Conservation (phyloP, 108 stramenopile species). For the Pseudonitzschia pungens region DNA sequence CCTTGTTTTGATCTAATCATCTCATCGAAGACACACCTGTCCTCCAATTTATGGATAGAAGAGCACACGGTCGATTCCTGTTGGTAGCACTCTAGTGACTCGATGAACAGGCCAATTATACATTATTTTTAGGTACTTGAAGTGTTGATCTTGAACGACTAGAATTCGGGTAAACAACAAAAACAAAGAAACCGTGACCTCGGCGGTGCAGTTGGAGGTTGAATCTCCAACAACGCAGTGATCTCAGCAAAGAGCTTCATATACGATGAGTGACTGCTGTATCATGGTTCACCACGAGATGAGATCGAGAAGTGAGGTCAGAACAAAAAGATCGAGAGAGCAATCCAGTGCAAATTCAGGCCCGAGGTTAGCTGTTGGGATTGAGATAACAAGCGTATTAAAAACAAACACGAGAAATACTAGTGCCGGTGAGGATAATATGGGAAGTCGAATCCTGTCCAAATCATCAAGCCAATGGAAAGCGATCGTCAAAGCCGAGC, state of each 20-base stretch:
- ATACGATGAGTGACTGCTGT: neutral
- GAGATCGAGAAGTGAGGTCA: neutral
- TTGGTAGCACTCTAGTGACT: too few relatives aligned
- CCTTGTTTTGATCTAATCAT: too few relatives aligned
- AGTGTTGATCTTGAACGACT: too few relatives aligned
- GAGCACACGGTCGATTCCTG: too few relatives aligned
- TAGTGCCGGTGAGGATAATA: neutral
- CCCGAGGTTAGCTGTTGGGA: neutral
- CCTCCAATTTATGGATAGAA: too few relatives aligned
- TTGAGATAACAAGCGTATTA: neutral
- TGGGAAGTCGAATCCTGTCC: neutral
- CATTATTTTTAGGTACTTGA: too few relatives aligned
- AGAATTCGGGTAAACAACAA: neutral
- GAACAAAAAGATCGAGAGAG: slow-evolving; percentile 6
- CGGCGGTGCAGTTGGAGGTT: neutral
- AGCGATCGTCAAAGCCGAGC: neutral
- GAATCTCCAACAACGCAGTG: neutral
- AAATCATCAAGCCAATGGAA: neutral
- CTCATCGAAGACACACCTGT: too few relatives aligned
- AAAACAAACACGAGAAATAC: neutral
- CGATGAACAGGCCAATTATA: too few relatives aligned
- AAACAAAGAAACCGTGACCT: neutral
- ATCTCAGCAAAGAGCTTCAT: neutral
- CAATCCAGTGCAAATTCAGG: neutral
- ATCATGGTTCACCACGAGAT: neutral